These are phyloP conservation scores for Prosopis cineraria DNA, from an alignment of 306 rosid species.

Conservation along the genomic window DNA sequence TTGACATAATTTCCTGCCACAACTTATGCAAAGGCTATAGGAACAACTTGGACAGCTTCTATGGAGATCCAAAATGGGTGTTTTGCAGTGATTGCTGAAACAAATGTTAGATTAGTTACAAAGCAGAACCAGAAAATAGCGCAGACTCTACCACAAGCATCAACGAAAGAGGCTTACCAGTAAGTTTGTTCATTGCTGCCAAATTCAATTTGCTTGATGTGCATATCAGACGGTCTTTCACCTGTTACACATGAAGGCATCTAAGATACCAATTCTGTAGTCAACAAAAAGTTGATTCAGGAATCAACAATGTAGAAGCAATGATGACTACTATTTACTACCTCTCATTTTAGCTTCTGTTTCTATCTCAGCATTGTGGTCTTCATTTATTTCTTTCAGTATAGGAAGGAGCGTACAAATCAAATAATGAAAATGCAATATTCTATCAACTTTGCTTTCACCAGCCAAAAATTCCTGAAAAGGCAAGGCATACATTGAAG, in stretches of 20 bases:
- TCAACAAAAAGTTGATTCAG: conserved; percentile 26
- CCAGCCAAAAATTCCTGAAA: conserved; percentile 74
- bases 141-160: conserved; percentile 27
- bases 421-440: conserved; percentile 80
- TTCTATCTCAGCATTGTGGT: conserved; percentile 67
- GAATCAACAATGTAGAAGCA: conserved; percentile 26
- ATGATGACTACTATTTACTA: conserved; percentile 42
- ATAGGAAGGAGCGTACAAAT: conserved; percentile 88
- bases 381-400: conserved; percentile 73
- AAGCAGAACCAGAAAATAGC: conserved; percentile 30
- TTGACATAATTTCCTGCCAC: conserved; percentile 58
- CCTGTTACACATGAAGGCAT: conserved; percentile 53
- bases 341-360: conserved; percentile 73
- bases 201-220: conserved; percentile 69
- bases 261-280: conserved; percentile 2
- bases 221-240: conserved; percentile 58
- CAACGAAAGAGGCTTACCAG: conserved; percentile 53
- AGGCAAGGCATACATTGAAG: conserved; percentile 32
- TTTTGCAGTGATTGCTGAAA: conserved; percentile 82
- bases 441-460: conserved; percentile 61
- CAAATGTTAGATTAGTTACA: conserved; percentile 39
- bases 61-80: conserved; percentile 77
- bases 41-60: conserved; percentile 95
- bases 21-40: conserved; percentile 77
- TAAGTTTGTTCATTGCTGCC: conserved; percentile 50